A percentile compares a stretch with the other conserved stretches of the same genome.
Evolutionary conservation across 768 basidiomycete species (phyloP).

Genomic region (Imleria badia): DNA sequence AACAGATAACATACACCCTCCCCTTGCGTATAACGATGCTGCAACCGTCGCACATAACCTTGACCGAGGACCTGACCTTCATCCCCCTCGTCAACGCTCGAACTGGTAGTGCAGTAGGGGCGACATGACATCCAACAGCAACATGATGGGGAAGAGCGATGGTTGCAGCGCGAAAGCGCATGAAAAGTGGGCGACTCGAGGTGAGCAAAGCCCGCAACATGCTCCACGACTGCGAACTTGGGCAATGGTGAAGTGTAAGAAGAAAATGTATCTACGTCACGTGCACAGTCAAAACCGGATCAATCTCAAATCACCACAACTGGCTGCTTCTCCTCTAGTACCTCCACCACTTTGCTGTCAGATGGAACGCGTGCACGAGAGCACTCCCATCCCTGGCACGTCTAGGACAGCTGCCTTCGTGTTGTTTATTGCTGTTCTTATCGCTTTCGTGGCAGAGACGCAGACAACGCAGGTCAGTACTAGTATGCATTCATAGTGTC

Average conservation of each 20-base stretch:
- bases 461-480: constrained; percentile 70
- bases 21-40: constrained; percentile 86
- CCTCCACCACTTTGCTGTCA: neutral
- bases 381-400: neutral
- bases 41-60: constrained; percentile 94
- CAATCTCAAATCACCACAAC: no score
- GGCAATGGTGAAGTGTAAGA: no score
- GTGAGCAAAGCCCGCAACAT: constrained; percentile 62
- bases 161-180: constrained; percentile 46
- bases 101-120: constrained; percentile 11
- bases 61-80: constrained; percentile 96
- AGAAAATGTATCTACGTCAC: neutral
- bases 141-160: constrained; percentile 34
- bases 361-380: constrained; percentile 8
- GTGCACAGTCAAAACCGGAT: neutral
- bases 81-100: constrained; percentile 67
- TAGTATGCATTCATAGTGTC: neutral
- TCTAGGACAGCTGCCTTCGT: constrained; percentile 46
- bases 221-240: neutral
- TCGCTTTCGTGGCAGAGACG: constrained; percentile 77
- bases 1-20: constrained; percentile 88
- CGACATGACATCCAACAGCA: constrained; percentile 25
- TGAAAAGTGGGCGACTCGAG: constrained; percentile 60
- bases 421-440: constrained; percentile 58
- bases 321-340: no score